Conservation (phyloP, 2,329 filamentous ascomycete species). For the Lomentospora prolificans region DNA sequence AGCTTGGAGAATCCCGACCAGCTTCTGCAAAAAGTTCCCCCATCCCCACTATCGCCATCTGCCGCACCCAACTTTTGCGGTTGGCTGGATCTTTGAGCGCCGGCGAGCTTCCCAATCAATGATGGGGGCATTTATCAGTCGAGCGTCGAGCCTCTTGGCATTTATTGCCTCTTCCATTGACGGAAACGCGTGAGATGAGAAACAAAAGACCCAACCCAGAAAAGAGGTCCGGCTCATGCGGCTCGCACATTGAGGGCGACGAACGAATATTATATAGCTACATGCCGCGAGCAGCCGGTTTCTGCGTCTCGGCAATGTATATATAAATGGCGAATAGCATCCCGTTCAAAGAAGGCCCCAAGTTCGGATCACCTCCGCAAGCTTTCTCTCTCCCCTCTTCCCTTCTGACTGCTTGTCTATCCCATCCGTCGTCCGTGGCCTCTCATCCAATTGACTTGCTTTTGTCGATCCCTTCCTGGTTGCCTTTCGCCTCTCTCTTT, state of each 20-base stretch:
- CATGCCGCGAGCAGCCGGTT: not conserved
- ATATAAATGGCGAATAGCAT: not conserved
- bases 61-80: too few relatives aligned
- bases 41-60: not conserved
- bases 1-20: not conserved
- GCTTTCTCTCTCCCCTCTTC: not conserved
- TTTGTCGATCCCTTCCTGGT: not conserved
- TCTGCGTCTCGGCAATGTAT: not conserved
- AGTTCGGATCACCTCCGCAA: not conserved
- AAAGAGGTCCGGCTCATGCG: too few relatives aligned
- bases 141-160: not conserved
- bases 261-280: not conserved
- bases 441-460: not conserved
- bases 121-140: not conserved
- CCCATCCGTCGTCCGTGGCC: not conserved
- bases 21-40: not conserved
- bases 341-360: not conserved
- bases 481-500: not conserved
- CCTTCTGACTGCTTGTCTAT: not conserved
- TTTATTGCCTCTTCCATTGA: not conserved
- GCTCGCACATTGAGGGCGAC: not conserved
- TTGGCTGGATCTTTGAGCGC: too few relatives aligned
- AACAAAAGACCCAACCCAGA: too few relatives aligned
- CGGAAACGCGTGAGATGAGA: not conserved
- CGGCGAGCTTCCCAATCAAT: too few relatives aligned